Base-by-base conservation (phyloP, 768 basidiomycete genomes). In the Fomitopsis serialis region DNA sequence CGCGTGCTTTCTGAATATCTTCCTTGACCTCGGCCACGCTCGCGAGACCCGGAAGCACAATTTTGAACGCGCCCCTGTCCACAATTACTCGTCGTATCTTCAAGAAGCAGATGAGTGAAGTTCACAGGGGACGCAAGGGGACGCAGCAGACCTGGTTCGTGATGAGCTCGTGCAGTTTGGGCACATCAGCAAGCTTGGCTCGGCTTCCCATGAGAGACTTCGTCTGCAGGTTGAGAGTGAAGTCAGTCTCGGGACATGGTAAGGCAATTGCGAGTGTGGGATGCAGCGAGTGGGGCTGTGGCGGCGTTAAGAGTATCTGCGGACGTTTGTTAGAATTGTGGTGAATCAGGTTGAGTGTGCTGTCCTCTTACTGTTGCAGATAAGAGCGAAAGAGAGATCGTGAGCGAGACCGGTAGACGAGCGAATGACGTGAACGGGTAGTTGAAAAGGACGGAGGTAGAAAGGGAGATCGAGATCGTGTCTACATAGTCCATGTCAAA, bases 181-280 rank as follows among this genome's bases (percentile, higher is more conserved):
- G 96, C 1, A 99, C 90, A 63, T 99, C 94, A 55, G 92, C 93
- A 1, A 99, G 78, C 70, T 98, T 97, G n/a, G 97, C 95, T 43
- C 96, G 84, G 59, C 91, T 94, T 19, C 97, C 97, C 75, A 98
- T 85, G 3, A 98, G 78, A 24, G 94, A 98, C 7, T 85, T 92
- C 11, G 92, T 94, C 47, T 86, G 82, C 42, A 99, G 76, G 61
- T 89, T 84, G 19, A 99, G 82, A 15, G 82, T 82, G 63, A 99
- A 97, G 62, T 91, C 85, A 13, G 57, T 58, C 12, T 60, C 59
- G 1, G 63, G 61, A 1, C 92, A 88, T 23, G 89, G 82, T 21
- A 99, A 79, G 27, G 82, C 82, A 34, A 96, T 65, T 1, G 84
- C 82, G 53, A 96, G 58, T 57, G 77, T 74, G 48, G 91, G 81